Base-by-base conservation (phyloP, 1,284 basidiomycete species). In the Phylloboletellus chloephorus region DNA sequence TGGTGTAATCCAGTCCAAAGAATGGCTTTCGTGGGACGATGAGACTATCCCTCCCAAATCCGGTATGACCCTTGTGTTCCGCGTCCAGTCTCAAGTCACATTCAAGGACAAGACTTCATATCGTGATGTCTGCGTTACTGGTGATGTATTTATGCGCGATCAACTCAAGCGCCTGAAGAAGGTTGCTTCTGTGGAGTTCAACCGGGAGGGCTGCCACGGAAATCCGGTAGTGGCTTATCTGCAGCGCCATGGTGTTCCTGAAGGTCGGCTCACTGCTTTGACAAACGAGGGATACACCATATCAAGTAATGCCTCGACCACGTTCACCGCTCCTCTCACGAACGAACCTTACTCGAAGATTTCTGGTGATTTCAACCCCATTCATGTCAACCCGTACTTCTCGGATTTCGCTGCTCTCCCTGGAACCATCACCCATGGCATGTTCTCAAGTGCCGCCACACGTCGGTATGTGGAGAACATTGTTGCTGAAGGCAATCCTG, bases 321-420 rank as follows among this genome's bases (percentile, higher is more conserved):
- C 72, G 2, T 91, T 89, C 71, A 78, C 68, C 41, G 74, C 90
- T 3, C 89, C 94, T 12, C 70, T 88, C 30, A 89, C 89, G 41
- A 98, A 98, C 64, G 82, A 96, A 67, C 86, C 93, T 4, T 98
- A 98, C 71, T 97, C 93, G 5, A 83, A 86, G 64, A 80, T 94
- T 45, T 98, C 95, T 2, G 94, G 95, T 35, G 96, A 98, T 67
- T 98, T 91, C 75, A 98, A 88, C 54, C 87, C 89, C n/a, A 96
- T 98, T 53, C 96, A 98, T 66, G 74, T 96, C 67, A 98, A 98
- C 68, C 96, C 95, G 0, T 98, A 98, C 74, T 98, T 98, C 72
- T 81, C 95, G 20, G 86, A 92, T 63, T 92, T 89, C 54, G 94
- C 95, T 11, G 79, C 84, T 15, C 81, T 98, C 16, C 95, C 94